These are phyloP conservation scores for Hypomyces perniciosus DNA, from an alignment of 2,329 filamentous ascomycete species.

Conservation along the genomic window DNA sequence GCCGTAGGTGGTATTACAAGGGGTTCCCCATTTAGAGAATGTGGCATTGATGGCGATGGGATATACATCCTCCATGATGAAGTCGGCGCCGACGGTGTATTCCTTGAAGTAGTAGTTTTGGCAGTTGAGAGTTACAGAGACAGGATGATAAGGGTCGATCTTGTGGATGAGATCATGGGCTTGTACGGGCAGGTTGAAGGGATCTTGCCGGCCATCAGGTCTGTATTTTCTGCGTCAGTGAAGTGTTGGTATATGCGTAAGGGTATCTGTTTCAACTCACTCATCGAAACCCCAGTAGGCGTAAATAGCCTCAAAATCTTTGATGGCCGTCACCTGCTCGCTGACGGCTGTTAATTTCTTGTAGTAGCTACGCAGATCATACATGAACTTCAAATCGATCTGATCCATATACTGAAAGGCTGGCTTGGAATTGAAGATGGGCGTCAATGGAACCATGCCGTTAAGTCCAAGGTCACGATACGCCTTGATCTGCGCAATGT, in stretches of 20 bases:
- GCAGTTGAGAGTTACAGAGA: slow-evolving; percentile 55
- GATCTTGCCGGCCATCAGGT: slow-evolving; percentile 49
- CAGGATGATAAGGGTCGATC: slow-evolving; percentile 56
- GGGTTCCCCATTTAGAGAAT: slow-evolving; percentile 49
- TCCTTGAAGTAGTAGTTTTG: slow-evolving; percentile 53
- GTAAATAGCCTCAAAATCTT: slow-evolving; percentile 34
- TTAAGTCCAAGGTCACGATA: slow-evolving; percentile 37
- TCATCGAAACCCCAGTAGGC: slow-evolving; percentile 43
- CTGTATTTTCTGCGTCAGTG: background rate
- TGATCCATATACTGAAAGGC: slow-evolving; percentile 35
- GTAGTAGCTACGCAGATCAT: slow-evolving; percentile 39
- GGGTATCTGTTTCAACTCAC: slow-evolving; percentile 19
- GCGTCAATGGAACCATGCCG: slow-evolving; percentile 38
- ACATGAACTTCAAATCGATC: slow-evolving; percentile 37
- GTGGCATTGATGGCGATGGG: slow-evolving; percentile 52
- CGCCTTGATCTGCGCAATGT: slow-evolving; percentile 23
- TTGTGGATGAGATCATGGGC: slow-evolving; percentile 39
- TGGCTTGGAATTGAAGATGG: slow-evolving; percentile 29
- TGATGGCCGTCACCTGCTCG: slow-evolving; percentile 34
- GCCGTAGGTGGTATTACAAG: slow-evolving; percentile 53
- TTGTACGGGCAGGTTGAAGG: slow-evolving; percentile 39
- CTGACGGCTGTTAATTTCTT: slow-evolving; percentile 36
- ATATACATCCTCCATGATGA: slow-evolving; percentile 56
- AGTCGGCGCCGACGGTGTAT: slow-evolving; percentile 50
- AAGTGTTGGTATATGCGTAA: background rate